Conservation (phyloP, 2,329 filamentous ascomycete species). For the Talaromyces albobiverticillius region DNA sequence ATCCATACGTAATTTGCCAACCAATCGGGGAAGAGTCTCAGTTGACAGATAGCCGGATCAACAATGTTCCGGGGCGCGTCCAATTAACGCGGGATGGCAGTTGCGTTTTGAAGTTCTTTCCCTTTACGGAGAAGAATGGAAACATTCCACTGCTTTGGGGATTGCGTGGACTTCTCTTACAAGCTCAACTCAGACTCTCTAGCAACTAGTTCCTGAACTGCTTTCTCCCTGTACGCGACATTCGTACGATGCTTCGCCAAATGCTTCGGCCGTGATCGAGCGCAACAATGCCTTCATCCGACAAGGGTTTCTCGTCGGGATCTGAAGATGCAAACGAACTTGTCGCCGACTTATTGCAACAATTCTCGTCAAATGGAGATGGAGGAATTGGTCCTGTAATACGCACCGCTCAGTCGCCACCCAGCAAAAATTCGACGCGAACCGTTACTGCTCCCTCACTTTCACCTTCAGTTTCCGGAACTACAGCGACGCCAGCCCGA, state of each 20-base stretch:
- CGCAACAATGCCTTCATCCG: conserved; percentile 2
- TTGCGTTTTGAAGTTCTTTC: not conserved
- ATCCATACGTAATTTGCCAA: not conserved
- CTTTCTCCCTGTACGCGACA: not conserved
- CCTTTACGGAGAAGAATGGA: no score
- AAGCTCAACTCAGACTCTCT: not conserved
- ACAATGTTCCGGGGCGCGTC: conserved; percentile 7
- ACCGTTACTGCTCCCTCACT: not conserved
- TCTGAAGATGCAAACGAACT: conserved; percentile 21
- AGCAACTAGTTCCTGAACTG: not conserved
- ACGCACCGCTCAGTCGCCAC: not conserved
- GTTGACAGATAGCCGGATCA: not conserved
- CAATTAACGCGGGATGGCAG: not conserved
- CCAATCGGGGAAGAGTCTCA: not conserved
- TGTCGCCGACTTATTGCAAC: conserved; percentile 20
- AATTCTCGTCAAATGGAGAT: conserved; percentile 13
- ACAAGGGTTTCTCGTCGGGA: conserved; percentile 12
- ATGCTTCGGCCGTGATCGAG: not conserved
- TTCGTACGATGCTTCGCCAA: not conserved
- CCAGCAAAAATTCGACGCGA: not conserved
- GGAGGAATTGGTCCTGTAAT: not conserved
- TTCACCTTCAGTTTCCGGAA: not conserved
- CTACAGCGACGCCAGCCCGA: not conserved
- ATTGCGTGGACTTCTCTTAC: not conserved
- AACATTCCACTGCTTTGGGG: not conserved